Evolutionary conservation across 2,329 filamentous ascomycete species (phyloP).

Genomic region (Colletotrichum noveboracense): DNA sequence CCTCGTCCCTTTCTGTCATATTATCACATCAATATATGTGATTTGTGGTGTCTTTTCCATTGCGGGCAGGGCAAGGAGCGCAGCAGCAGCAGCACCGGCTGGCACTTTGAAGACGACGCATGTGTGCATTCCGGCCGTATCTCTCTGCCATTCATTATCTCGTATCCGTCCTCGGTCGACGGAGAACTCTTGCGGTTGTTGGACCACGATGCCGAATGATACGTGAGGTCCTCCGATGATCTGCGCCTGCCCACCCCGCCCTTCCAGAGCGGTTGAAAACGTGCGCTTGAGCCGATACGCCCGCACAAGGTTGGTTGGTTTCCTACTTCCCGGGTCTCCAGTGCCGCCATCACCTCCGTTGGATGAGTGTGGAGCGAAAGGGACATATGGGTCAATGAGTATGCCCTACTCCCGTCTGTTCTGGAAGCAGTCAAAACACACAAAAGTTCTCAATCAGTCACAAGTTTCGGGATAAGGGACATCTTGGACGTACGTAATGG

Average conservation of each 20-base stretch:
- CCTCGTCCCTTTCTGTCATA: neutral
- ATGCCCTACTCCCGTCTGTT: neutral
- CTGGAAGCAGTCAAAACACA: neutral
- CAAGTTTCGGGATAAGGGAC: neutral
- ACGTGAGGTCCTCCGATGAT: neutral
- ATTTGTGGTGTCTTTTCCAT: neutral
- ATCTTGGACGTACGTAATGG: neutral
- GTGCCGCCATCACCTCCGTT: neutral
- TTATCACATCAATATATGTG: neutral
- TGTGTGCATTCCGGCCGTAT: neutral
- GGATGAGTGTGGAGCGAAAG: neutral
- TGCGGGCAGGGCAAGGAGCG: neutral
- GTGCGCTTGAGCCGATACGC: neutral
- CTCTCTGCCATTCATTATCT: neutral
- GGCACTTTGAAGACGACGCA: neutral
- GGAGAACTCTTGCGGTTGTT: neutral
- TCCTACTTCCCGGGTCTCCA: neutral
- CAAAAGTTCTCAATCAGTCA: neutral
- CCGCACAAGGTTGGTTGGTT: neutral
- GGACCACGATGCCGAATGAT: neutral
- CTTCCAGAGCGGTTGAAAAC: neutral
- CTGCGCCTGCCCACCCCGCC: neutral
- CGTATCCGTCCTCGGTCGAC: neutral
- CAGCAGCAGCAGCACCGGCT: neutral
- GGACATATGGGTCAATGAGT: neutral